phyloP scores from a whole-genome alignment of 345 rosid genomes.

The Aquilaria malaccensis region DNA sequence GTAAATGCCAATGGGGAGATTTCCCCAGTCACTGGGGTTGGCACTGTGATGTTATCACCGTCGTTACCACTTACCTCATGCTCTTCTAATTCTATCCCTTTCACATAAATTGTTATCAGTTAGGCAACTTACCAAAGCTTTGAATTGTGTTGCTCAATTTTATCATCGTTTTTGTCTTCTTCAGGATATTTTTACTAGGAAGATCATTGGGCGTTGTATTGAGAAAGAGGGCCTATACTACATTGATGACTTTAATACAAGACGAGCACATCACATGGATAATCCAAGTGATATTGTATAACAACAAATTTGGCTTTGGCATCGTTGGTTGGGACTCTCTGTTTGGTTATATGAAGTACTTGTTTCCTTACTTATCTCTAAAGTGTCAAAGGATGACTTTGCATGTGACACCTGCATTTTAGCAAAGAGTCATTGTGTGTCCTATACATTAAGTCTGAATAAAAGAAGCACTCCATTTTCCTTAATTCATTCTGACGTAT shows the following conservation, averaged over 20 bases:
- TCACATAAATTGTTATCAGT: not conserved
- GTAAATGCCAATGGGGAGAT: too few species aligned
- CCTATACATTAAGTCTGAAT: not conserved
- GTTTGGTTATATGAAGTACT: too few species aligned
- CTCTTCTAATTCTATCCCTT: not conserved
- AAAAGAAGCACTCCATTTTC: not conserved
- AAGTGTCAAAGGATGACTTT: not conserved
- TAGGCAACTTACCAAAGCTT: not conserved
- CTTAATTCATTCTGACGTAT: slow-evolving; percentile 3
- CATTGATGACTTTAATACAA: too few species aligned
- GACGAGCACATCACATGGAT: not conserved
- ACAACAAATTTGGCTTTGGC: not conserved
- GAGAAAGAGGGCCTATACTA: too few species aligned
- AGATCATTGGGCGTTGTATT: too few species aligned
- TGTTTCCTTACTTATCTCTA: not conserved
- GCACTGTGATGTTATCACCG: too few species aligned
- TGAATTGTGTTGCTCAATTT: not conserved
- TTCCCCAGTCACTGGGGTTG: too few species aligned
- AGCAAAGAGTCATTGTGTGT: not conserved
- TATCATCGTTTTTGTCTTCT: not conserved
- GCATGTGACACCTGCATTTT: not conserved
- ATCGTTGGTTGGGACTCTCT: not conserved
- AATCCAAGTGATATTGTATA: not conserved
- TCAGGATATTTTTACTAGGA: too few species aligned
- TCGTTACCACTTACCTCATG: not conserved